Percentiles rank a stretch among this genome's conserved stretches.
These are phyloP conservation scores for Lepidium sativum DNA, from an alignment of 345 rosid genomes.

Conservation along the genomic window DNA sequence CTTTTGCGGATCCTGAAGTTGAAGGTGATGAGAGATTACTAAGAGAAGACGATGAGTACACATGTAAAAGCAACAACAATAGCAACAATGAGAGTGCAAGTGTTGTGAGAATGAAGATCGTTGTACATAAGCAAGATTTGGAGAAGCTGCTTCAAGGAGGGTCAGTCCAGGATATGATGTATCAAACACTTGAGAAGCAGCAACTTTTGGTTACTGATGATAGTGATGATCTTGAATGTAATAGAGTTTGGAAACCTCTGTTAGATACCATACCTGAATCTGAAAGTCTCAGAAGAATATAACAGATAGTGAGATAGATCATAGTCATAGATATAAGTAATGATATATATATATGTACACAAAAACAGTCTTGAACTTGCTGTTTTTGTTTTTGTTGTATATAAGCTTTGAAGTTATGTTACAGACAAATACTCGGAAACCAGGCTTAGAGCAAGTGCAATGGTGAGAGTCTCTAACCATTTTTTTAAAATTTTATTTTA, in stretches of 20 bases:
- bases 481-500: no score
- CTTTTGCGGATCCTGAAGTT: constrained; percentile 46
- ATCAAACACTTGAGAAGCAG: constrained; percentile 39
- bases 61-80: constrained; percentile 15
- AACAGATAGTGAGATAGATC: not conserved
- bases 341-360: not conserved
- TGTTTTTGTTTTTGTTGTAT: constrained; percentile 5
- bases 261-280: constrained; percentile 66
- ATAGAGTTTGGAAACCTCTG: constrained; percentile 44
- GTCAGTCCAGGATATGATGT: constrained; percentile 41
- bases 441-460: no score
- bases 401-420: constrained; percentile 1
- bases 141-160: constrained; percentile 54
- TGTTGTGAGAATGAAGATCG: constrained; percentile 62
- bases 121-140: constrained; percentile 65
- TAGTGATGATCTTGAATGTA: constrained; percentile 4
- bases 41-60: constrained; percentile 5
- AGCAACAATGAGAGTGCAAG: constrained; percentile 5
- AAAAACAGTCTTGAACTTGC: constrained; percentile 4
- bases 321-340: not conserved
- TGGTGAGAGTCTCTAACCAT: no score
- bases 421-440: not conserved
- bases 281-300: constrained; percentile 18
- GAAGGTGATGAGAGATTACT: constrained; percentile 16
- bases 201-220: constrained; percentile 16